Conservation (phyloP, 257 asterid genomes). For the Cruciata laevipes region DNA sequence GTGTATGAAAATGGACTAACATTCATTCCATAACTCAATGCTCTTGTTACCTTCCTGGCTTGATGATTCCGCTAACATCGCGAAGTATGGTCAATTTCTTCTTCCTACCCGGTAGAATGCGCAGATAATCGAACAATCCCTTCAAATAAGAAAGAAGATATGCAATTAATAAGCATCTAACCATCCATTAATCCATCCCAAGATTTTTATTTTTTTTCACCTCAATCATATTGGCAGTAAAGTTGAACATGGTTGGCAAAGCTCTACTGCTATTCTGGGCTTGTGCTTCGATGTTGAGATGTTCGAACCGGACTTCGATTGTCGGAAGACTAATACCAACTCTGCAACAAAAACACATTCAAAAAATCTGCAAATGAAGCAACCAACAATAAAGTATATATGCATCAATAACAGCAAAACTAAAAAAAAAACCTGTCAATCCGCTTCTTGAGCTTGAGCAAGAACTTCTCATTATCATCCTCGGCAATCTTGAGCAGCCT, state of each 20-base stretch:
- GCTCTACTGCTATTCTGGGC: conserved; percentile 26
- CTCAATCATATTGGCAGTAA: conserved; percentile 45
- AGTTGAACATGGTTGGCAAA: conserved; percentile 36
- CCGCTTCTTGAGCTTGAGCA: conserved; percentile 26
- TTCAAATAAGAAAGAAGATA: not conserved
- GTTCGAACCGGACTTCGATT: conserved; percentile 35
- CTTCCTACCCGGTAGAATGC: conserved; percentile 41
- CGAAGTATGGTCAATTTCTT: conserved; percentile 40
- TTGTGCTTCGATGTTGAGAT: conserved; percentile 31
- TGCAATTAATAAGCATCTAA: not conserved
- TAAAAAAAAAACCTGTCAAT: conserved; percentile 31
- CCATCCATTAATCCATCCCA: not conserved
- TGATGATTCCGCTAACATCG: conserved; percentile 56
- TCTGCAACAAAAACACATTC: conserved; percentile 10
- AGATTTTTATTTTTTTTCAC: conserved; percentile 13
- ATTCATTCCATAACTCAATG: not conserved
- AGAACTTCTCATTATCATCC: conserved; percentile 34
- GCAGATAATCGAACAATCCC: conserved; percentile 41
- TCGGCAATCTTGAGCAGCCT: conserved; percentile 26
- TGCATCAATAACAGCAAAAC: not conserved
- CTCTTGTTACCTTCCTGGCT: conserved; percentile 49
- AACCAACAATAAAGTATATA: not conserved
- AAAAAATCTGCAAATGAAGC: not conserved
- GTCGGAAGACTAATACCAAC: conserved; percentile 33
- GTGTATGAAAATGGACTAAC: too few relatives aligned